Evolutionary conservation across 2,329 filamentous ascomycete genomes (phyloP).

Genomic region (Cladophialophora psammophila): DNA sequence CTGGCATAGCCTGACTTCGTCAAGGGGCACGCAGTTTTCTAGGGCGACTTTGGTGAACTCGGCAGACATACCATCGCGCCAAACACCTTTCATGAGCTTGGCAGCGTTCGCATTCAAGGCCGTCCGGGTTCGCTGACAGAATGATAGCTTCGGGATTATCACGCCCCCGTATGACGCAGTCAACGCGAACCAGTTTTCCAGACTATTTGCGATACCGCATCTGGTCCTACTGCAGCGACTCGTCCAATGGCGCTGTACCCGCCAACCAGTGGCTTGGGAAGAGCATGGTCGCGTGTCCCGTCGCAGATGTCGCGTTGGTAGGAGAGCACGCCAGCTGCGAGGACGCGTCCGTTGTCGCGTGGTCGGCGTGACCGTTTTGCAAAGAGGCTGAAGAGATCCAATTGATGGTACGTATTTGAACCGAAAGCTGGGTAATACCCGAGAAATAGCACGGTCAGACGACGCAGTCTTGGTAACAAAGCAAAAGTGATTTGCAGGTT

Average conservation of each 20-base stretch:
- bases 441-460: too few relatives aligned
- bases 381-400: too few relatives aligned
- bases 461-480: too few relatives aligned
- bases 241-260: slow-evolving; percentile 50
- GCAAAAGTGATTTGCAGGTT: too few relatives aligned
- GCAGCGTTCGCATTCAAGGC: slow-evolving; percentile 28
- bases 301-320: slow-evolving; percentile 52
- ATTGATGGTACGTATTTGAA: too few relatives aligned
- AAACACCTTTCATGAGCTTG: slow-evolving; percentile 46
- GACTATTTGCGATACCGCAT: slow-evolving; percentile 47
- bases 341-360: slow-evolving; percentile 40
- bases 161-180: slow-evolving; percentile 48
- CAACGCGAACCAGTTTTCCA: slow-evolving; percentile 51
- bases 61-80: slow-evolving; percentile 49
- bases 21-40: slow-evolving; percentile 47
- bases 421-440: too few relatives aligned
- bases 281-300: slow-evolving; percentile 45
- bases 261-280: slow-evolving; percentile 48
- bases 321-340: slow-evolving; percentile 49
- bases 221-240: slow-evolving; percentile 48
- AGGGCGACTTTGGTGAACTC: slow-evolving; percentile 49
- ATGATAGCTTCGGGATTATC: slow-evolving; percentile 46
- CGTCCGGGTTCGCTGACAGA: slow-evolving; percentile 29
- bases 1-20: slow-evolving; percentile 45
- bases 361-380: too few relatives aligned